These are phyloP conservation scores for Teratosphaeria pseudoeucalypti DNA, from an alignment of 2,329 filamentous ascomycete species.

Conservation along the genomic window DNA sequence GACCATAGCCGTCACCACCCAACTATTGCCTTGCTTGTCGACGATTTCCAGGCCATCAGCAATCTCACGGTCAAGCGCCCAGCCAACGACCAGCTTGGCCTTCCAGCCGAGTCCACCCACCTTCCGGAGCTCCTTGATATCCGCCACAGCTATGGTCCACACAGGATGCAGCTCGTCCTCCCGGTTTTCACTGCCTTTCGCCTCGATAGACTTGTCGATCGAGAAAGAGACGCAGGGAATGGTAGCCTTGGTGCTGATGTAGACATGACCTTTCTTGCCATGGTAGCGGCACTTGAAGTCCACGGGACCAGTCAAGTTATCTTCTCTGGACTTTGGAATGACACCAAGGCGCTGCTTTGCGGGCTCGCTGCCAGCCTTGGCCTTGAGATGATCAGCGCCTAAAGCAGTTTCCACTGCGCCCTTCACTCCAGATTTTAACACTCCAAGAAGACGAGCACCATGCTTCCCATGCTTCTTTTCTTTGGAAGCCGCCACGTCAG, in stretches of 20 bases:
- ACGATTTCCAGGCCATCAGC: conserved; percentile 63
- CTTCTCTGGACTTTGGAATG: conserved; percentile 41
- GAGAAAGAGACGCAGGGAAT: conserved; percentile 60
- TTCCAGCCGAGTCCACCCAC: conserved; percentile 78
- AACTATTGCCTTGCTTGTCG: conserved; percentile 45
- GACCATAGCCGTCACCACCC: conserved; percentile 59
- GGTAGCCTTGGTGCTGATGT: conserved; percentile 56
- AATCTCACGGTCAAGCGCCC: conserved; percentile 64
- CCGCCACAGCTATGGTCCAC: conserved; percentile 60
- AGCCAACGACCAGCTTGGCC: conserved; percentile 69
- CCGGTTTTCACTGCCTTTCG: conserved; percentile 31
- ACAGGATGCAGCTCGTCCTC: conserved; percentile 47
- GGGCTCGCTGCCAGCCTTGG: conserved; percentile 48
- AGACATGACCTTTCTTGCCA: conserved; percentile 62
- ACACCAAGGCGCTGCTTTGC: conserved; percentile 65
- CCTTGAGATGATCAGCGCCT: conserved; percentile 60
- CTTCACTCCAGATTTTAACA: conserved; percentile 61
- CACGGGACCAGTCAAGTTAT: conserved; percentile 51
- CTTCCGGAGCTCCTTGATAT: conserved; percentile 67
- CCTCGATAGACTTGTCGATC: conserved; percentile 39
- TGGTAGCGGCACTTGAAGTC: conserved; percentile 64
- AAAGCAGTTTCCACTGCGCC: conserved; percentile 63
- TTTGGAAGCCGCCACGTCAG: conserved; percentile 43
- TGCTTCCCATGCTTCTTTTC: conserved; percentile 37
- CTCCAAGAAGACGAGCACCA: conserved; percentile 44